phyloP scores from a whole-genome alignment of 1,284 basidiomycete genomes.

The Fistulinella staudtii region DNA sequence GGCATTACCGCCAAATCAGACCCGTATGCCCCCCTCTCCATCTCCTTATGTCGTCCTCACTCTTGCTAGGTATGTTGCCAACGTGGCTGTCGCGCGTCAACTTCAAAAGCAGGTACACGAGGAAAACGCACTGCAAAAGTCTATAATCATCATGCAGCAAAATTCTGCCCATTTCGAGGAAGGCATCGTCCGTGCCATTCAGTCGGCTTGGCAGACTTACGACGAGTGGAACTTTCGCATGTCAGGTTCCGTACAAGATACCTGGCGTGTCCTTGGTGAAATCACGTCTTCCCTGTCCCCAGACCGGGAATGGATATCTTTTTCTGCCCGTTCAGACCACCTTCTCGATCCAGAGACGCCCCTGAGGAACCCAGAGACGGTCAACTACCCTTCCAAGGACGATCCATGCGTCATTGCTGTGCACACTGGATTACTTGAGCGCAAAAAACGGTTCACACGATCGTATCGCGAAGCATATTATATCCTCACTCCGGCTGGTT shows the following conservation, averaged over 20 bases:
- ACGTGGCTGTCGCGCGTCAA: constrained; percentile 82
- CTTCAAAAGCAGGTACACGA: constrained; percentile 93
- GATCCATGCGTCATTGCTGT: constrained; percentile 88
- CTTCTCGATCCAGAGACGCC: constrained; percentile 96
- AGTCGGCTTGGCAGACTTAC: constrained; percentile 96
- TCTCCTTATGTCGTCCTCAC: not conserved
- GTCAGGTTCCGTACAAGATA: constrained; percentile 74
- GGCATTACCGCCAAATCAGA: constrained; percentile 79
- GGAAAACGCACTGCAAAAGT: constrained; percentile 97
- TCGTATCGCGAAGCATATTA: constrained; percentile 87
- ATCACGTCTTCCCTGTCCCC: constrained; percentile 85
- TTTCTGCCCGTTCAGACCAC: constrained; percentile 92
- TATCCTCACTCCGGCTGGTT: constrained; percentile 93
- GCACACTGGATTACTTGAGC: constrained; percentile 89
- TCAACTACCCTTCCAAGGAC: constrained; percentile 91
- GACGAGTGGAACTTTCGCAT: constrained; percentile 96
- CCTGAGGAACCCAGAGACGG: constrained; percentile 73
- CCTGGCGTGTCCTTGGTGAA: constrained; percentile 72
- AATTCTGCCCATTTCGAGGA: constrained; percentile 98
- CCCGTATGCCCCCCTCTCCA: constrained; percentile 56
- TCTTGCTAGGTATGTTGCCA: constrained; percentile 55
- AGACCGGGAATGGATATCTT: constrained; percentile 96
- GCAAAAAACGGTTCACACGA: constrained; percentile 96
- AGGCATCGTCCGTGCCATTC: constrained; percentile 92
- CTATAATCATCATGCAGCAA: constrained; percentile 98